Conservation (phyloP, 2,329 filamentous ascomycete species). For the Colletotrichum lupini region DNA sequence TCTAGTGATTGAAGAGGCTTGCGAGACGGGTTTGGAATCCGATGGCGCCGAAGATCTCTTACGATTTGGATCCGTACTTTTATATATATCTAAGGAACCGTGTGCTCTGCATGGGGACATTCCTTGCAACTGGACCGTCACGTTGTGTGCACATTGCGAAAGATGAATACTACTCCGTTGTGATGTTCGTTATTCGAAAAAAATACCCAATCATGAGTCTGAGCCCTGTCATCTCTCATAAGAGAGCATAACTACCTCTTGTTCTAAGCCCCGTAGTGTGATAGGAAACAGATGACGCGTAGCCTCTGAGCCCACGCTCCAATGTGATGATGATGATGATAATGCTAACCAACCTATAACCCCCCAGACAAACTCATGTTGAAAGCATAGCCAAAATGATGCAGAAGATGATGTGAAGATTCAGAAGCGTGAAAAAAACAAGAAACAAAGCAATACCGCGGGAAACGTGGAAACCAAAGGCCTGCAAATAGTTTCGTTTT, state of each 20-base stretch:
- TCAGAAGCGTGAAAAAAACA: neutral
- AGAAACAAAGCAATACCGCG: neutral
- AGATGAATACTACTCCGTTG: no score
- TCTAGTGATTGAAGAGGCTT: no score
- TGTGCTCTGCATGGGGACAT: no score
- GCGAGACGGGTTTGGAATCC: no score
- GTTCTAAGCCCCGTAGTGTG: neutral
- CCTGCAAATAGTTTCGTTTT: no score
- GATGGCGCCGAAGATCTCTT: no score
- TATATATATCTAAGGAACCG: no score
- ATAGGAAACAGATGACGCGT: neutral
- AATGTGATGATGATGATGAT: neutral
- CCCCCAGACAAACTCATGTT: neutral
- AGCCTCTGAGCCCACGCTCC: neutral
- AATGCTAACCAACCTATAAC: neutral
- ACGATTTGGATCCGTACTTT: no score
- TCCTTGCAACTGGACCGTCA: no score
- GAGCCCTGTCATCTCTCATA: neutral
- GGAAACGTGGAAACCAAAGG: no score
- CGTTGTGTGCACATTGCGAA: no score
- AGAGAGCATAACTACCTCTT: neutral
- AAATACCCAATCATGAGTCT: neutral
- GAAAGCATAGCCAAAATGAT: neutral
- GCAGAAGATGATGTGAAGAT: neutral
- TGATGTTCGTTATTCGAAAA: neutral